These are phyloP conservation scores for Shiraia sp. DNA, from an alignment of 2,329 filamentous ascomycete genomes.

Conservation along the genomic window DNA sequence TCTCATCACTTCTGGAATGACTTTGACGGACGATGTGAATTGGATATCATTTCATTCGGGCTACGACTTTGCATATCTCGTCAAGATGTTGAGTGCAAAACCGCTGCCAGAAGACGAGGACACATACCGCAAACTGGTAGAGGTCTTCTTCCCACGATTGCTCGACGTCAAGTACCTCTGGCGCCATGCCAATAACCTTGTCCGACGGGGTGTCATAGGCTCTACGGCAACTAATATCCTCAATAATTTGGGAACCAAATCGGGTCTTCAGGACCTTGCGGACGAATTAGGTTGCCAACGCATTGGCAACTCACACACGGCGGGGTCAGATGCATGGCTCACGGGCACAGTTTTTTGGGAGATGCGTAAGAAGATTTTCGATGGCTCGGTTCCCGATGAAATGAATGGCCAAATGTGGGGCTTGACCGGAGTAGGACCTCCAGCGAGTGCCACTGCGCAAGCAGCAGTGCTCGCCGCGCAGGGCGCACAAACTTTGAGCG, in stretches of 20 bases:
- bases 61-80: conserved; percentile 97
- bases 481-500: conserved; percentile 36
- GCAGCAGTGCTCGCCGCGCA: conserved; percentile 49
- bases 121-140: conserved; percentile 86
- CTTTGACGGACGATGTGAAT: conserved; percentile 82
- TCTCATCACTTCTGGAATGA: conserved; percentile 88
- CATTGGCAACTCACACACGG: conserved; percentile 85
- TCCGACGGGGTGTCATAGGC: conserved; percentile 54
- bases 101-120: conserved; percentile 86
- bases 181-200: conserved; percentile 75
- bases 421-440: conserved; percentile 65
- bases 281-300: conserved; percentile 91
- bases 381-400: conserved; percentile 74
- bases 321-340: conserved; percentile 88
- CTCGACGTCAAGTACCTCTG: conserved; percentile 98
- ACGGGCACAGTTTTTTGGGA: conserved; percentile 96
- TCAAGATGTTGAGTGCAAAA: conserved; percentile 86
- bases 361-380: conserved; percentile 85
- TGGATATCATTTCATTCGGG: conserved; percentile 99
- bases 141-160: conserved; percentile 88
- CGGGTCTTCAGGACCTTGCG: conserved; percentile 88
- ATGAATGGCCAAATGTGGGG: conserved; percentile 95
- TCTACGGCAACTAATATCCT: conserved; percentile 69
- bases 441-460: conserved; percentile 61
- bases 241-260: conserved; percentile 85